Base-by-base conservation (phyloP, 2,329 filamentous ascomycete genomes). In the Sphaerulina vaccinii region DNA sequence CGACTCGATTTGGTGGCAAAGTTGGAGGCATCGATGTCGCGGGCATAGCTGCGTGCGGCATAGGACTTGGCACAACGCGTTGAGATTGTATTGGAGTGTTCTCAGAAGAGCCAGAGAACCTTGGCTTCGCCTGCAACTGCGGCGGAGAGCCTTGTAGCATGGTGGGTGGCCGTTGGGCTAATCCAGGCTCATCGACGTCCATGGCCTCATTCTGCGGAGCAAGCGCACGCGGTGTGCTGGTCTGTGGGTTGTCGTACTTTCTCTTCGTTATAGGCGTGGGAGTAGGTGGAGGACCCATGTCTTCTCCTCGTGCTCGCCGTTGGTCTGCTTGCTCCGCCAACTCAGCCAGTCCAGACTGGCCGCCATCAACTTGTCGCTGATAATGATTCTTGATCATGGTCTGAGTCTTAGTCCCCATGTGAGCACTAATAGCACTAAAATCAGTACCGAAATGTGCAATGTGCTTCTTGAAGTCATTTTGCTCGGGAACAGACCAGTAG, bases 401-500 rank as follows among this genome's bases (percentile, higher is more conserved):
- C 50, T 86, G 80, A 15, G 88, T 92, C 71, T 92, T 92, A 3
- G 87, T 89, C 43, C 86, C 85, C 86, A 93, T 90, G 62, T 89
- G 83, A 45, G 77, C 77, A 35, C 88, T 86, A 69, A 92, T 92
- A 3, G 80, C 81, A 42, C 75, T 74, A 82, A 87, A 93, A 66
- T 93, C 87, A 13, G 85, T 89, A 52, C 88, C 88, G 71, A 90
- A 92, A 49, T 88, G 80, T 44, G 77, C 79, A 40, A 93, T 75
- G 52, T 90, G 77, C 50, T 78, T 80, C 29, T 85, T 84, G 69
- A 93, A 93, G 63, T 91, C 88, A 40, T 79, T 86, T 49, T 86
- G 79, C 71, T 93, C 88, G 1, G 86, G 86, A 18, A 92, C 88
- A 63, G 88, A 92, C 88, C 88, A 93, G 68, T 93, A 93, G 69